A percentile compares a stretch with the other conserved stretches of the same genome.
Evolutionary conservation across 2,329 filamentous ascomycete genomes (phyloP).

Genomic region (Aspergillus pseudoglaucus): DNA sequence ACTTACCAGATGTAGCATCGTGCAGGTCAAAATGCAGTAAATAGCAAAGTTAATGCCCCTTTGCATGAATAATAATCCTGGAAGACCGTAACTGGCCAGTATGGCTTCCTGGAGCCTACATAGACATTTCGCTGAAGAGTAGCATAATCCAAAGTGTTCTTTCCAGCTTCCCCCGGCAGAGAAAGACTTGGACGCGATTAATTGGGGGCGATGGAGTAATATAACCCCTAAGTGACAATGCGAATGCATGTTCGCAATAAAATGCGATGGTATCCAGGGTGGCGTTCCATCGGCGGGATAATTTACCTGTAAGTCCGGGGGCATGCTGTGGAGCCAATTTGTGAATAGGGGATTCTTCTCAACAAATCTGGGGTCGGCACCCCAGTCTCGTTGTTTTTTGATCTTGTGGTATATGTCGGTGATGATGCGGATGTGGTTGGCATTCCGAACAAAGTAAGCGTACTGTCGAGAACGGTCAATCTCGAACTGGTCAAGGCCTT

Average conservation of each 20-base stretch:
- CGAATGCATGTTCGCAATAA: slow-evolving; percentile 79
- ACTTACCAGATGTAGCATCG: slow-evolving; percentile 85
- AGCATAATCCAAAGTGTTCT: slow-evolving; percentile 78
- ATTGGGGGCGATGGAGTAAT: slow-evolving; percentile 78
- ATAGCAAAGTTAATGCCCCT: slow-evolving; percentile 91
- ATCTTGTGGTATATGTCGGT: slow-evolving; percentile 67
- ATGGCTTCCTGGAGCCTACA: slow-evolving; percentile 84
- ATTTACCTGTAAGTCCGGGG: slow-evolving; percentile 67
- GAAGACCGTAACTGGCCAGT: slow-evolving; percentile 66
- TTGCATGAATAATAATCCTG: slow-evolving; percentile 83
- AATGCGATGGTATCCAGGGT: slow-evolving; percentile 80
- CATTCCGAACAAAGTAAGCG: slow-evolving; percentile 69
- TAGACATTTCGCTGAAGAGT: slow-evolving; percentile 74
- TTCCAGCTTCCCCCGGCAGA: slow-evolving; percentile 71
- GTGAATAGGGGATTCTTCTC: slow-evolving; percentile 71
- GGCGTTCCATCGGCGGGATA: slow-evolving; percentile 73
- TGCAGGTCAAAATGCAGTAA: slow-evolving; percentile 85
- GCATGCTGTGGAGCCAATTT: slow-evolving; percentile 69
- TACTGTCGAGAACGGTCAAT: slow-evolving; percentile 76
- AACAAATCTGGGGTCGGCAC: slow-evolving; percentile 73
- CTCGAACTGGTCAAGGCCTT: slow-evolving; percentile 67
- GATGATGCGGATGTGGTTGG: slow-evolving; percentile 71
- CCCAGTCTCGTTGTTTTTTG: slow-evolving; percentile 77
- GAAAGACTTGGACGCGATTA: slow-evolving; percentile 70
- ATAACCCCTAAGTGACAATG: slow-evolving; percentile 84